Evolutionary conservation across 2,329 filamentous ascomycete species (phyloP), one percentile per base, ranked within the genome.

Genomic region (Hypomyces rosellus): DNA sequence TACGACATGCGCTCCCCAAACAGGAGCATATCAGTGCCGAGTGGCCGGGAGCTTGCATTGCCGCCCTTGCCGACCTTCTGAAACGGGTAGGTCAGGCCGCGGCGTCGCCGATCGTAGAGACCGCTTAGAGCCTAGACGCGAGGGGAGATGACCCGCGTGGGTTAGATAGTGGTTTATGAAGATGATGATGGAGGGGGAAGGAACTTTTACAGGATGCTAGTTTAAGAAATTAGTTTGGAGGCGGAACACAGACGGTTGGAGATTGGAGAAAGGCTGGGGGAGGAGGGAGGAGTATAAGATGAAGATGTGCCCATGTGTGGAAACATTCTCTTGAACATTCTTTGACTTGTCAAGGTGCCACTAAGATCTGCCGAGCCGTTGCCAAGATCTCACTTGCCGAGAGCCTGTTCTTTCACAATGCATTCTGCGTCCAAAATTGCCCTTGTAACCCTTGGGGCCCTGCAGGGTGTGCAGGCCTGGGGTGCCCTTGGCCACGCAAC

Each of bases 401-500:
- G 25, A 30, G 9, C 6, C 25, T 11, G 2, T 2, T 30, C 6
- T 30, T 30, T 6, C 6, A 49, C 33, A 45, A 52, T 57, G 55
- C 22, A 51, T 22, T 51, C 48, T 14, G 30, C 54, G 22, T 49
- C 47, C 38, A 54, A 48, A 20, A 34, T 48, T n/a, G 48, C 51
- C 16, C 41, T 59, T 15, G 33, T 51, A 22, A 41, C 51, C 41
- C 51, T 59, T 25, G 46, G 50, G 15, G 41, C 53, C 7, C 40
- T 55, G 16, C 55, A 55, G 16, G 53, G 55, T 18, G 57, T 41
- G 8, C 30, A 51, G 20, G 71, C 71, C 49, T 74, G 71, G 71
- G 71, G 71, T 12, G 61, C 63, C 7, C 66, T 73, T 53, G 76
- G 76, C 54, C 77, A 80, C 59, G 72, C 74, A 54, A 74, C 77